These are phyloP conservation scores for Triticum urartu DNA, from an alignment of 176 grass and related monocot species.

Conservation along the genomic window DNA sequence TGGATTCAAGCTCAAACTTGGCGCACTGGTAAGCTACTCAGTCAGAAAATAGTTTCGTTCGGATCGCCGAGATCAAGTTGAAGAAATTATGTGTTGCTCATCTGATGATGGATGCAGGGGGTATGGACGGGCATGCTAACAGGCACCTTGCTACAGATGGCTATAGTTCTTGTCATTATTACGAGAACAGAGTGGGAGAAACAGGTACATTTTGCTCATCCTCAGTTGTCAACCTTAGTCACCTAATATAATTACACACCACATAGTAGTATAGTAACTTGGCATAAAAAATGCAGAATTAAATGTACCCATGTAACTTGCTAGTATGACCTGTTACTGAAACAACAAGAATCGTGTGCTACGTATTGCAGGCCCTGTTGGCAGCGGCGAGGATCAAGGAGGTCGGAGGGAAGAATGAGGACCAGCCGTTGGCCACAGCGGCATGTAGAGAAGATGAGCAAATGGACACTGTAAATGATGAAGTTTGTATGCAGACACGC, in stretches of 20 bases:
- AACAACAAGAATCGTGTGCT: neutral
- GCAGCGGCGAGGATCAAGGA: constrained; percentile 40
- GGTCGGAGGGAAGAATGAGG: constrained; percentile 22
- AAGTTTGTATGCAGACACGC: neutral
- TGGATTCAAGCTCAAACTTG: constrained; percentile 58
- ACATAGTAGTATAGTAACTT: too few relatives aligned
- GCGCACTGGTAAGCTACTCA: constrained; percentile 29
- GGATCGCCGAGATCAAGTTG: too few relatives aligned
- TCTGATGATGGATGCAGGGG: constrained; percentile 47
- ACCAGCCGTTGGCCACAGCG: neutral
- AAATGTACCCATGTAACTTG: too few relatives aligned
- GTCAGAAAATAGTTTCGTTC: neutral
- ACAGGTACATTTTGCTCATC: constrained; percentile 32
- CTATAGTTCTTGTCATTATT: constrained; percentile 54
- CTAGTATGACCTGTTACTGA: too few relatives aligned
- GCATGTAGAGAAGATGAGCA: neutral
- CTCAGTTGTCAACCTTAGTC: too few relatives aligned
- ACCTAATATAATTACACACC: too few relatives aligned
- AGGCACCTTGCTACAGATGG: constrained; percentile 66
- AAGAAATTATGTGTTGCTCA: neutral
- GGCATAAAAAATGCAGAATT: too few relatives aligned
- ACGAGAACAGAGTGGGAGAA: constrained; percentile 70
- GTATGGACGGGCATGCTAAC: constrained; percentile 85
- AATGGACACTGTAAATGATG: too few relatives aligned
- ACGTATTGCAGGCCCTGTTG: constrained; percentile 45